A percentile compares a stretch with the other conserved stretches of the same genome.
phyloP scores from a whole-genome alignment of 1,139 yeast species.

The Pichia sp. region DNA sequence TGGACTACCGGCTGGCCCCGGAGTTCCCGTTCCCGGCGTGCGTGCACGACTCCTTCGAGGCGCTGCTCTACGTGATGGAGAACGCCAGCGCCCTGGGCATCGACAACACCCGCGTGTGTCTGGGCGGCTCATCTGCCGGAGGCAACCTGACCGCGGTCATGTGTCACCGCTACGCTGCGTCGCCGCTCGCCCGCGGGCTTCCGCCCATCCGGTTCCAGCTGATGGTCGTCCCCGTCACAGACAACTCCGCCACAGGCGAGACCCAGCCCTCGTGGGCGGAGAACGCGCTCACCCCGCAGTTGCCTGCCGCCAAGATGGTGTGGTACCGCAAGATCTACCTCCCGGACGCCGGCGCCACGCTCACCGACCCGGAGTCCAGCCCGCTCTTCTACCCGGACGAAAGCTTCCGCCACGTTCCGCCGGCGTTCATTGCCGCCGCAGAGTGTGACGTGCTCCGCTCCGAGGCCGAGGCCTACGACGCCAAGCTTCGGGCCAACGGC shows the following conservation, averaged over 20 bases:
- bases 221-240: conserved; percentile 47
- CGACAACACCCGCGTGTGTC: conserved; percentile 36
- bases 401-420: conserved; percentile 39
- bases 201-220: conserved; percentile 42
- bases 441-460: conserved; percentile 46
- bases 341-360: conserved; percentile 36
- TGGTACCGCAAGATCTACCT: conserved; percentile 46
- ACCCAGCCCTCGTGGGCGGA: conserved; percentile 41
- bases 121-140: conserved; percentile 48
- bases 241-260: conserved; percentile 42
- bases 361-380: conserved; percentile 41
- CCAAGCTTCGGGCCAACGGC: conserved; percentile 39
- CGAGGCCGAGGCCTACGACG: conserved; percentile 43
- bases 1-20: conserved; percentile 48
- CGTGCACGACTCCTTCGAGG: conserved; percentile 44
- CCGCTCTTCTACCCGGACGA: conserved; percentile 42
- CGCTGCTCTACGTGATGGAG: conserved; percentile 28
- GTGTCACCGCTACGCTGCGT: conserved; percentile 38
- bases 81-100: conserved; percentile 28
- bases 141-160: conserved; percentile 27
- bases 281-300: conserved; percentile 41
- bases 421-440: conserved; percentile 42
- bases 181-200: conserved; percentile 26
- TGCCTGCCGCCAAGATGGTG: conserved; percentile 47
- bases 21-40: conserved; percentile 49